These are phyloP conservation scores for Marasmius sp. DNA, from an alignment of 1,284 basidiomycete genomes.

Conservation along the genomic window DNA sequence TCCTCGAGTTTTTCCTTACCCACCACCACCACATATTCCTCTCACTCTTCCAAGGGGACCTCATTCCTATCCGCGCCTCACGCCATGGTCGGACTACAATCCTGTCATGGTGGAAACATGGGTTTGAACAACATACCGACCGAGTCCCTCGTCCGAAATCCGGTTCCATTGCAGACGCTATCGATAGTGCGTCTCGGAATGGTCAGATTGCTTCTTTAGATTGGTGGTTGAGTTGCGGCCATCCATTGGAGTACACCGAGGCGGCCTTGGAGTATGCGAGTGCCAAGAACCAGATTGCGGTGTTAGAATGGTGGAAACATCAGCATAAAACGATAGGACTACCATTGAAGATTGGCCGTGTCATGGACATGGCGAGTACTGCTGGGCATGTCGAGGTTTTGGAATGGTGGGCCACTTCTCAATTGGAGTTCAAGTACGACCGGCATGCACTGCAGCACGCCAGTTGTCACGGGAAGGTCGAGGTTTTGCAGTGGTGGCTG, in stretches of 20 bases:
- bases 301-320: constrained; percentile 79
- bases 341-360: constrained; percentile 75
- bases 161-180: constrained; percentile 56
- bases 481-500: constrained; percentile 82
- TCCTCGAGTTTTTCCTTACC: constrained; percentile 69
- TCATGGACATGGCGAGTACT: constrained; percentile 77
- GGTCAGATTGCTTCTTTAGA: constrained; percentile 66
- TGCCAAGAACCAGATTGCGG: constrained; percentile 65
- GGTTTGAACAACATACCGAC: constrained; percentile 56
- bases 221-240: constrained; percentile 65
- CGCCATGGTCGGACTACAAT: constrained; percentile 70
- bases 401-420: constrained; percentile 81
- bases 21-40: constrained; percentile 63
- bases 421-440: constrained; percentile 75
- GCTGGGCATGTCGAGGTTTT: constrained; percentile 70
- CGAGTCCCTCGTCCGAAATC: constrained; percentile 52
- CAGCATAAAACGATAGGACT: constrained; percentile 45
- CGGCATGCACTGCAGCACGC: constrained; percentile 73
- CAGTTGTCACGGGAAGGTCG: constrained; percentile 75
- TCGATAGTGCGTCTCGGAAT: constrained; percentile 71
- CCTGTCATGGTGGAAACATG: constrained; percentile 78
- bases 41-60: constrained; percentile 58
- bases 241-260: constrained; percentile 70
- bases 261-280: constrained; percentile 75
- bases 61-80: constrained; percentile 74